phyloP scores from a whole-genome alignment of 1,139 yeast species.

The Zygoascus hellenicus region DNA sequence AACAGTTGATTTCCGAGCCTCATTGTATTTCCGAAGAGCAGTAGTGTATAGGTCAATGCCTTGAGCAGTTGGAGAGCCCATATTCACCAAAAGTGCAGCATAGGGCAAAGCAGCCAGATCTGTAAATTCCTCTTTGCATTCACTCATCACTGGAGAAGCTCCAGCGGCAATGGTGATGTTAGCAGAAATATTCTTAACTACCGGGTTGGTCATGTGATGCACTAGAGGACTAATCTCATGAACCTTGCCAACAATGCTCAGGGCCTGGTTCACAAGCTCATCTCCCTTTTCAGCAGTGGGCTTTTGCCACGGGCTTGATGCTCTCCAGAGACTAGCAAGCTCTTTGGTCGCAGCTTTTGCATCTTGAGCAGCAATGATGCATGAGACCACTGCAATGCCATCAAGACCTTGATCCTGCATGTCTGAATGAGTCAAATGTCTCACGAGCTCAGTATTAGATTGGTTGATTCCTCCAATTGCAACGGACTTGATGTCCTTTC shows the following conservation, averaged over 20 bases:
- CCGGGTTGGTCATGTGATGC: constrained; percentile 85
- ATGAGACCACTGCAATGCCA: constrained; percentile 84
- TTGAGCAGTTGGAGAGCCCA: constrained; percentile 61
- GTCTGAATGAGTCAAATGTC: constrained; percentile 17
- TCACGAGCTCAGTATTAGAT: constrained; percentile 52
- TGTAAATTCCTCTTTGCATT: constrained; percentile 57
- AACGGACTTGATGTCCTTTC: constrained; percentile 46
- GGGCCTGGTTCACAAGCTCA: constrained; percentile 1
- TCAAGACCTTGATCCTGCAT: constrained; percentile 46
- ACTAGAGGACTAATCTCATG: constrained; percentile 48
- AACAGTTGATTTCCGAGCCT: constrained; percentile 53
- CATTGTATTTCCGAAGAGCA: constrained; percentile 59
- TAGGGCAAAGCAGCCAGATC: constrained; percentile 56
- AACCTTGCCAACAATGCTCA: constrained; percentile 18
- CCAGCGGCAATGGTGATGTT: constrained; percentile 84
- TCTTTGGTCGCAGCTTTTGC: constrained; percentile 51
- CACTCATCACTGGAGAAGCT: constrained; percentile 92
- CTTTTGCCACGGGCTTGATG: not conserved
- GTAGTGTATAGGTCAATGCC: constrained; percentile 42
- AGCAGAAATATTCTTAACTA: constrained; percentile 86
- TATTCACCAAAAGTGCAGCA: constrained; percentile 58
- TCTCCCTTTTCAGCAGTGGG: not conserved
- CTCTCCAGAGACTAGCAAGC: constrained; percentile 18
- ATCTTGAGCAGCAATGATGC: constrained; percentile 65
- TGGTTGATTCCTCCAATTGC: constrained; percentile 86